Evolutionary conservation across 805 yeast species (phyloP), one percentile per base, ranked within the genome.

Genomic region (Peterozyma toletana): DNA sequence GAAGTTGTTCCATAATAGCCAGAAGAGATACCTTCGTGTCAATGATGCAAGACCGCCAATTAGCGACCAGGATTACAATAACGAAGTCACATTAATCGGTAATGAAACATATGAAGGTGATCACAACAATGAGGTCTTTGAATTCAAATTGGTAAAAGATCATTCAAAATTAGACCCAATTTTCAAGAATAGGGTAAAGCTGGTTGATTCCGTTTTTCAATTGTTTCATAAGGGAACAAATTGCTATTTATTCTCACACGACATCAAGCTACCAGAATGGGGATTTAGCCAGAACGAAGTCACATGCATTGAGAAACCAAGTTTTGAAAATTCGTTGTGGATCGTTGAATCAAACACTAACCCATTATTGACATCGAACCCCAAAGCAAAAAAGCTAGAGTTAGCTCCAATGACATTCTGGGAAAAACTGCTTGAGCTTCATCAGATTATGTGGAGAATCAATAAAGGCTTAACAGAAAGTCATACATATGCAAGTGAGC

Each of bases 221-320:
- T 64, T 91, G 15, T 66, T 71, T 43, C 95, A 86, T 60, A 63
- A 70, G 14, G 80, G 81, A 35, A 76, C 85, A 30, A 70, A 73
- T 30, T 93, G 99, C 62, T 68, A 70, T 15, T 61, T 93, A 44
- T 62, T 88, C 53, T 78, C 89, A n/a, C 95, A 90, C 57, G 75
- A 74, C 38, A 72, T 72, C 16, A 76, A 71, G 56, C 68, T 93
- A 35, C 96, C 96, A n/a, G 73, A 71, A 7, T 86, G 95, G 95
- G 97, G 86, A 1, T 75, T 73, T 53, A 72, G 71, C 47, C 96
- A 89, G 59, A 86, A 84, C 63, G 99, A 93, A 67, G 95, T 91
- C 10, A 65, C 88, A 35, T 93, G 99, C 60, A 74, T 88, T 42
- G 82, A 80, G 41, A 77, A 77, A 27, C 93, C 97, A 11, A 76